These are phyloP conservation scores for Apiosordaria backusii DNA, from an alignment of 495 filamentous ascomycete genomes.

Conservation along the genomic window DNA sequence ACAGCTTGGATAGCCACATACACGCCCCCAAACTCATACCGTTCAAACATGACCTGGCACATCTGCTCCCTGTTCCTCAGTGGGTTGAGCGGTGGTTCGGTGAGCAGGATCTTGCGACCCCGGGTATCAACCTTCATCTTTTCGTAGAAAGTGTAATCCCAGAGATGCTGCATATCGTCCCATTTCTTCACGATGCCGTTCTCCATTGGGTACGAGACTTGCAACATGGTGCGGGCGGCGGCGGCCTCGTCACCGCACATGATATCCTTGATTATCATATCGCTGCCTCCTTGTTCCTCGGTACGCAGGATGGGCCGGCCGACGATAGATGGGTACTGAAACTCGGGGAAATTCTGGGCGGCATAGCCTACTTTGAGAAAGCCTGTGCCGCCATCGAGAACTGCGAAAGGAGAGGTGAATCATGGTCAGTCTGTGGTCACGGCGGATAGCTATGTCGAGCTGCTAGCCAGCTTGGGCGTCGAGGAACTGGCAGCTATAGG, in stretches of 20 bases:
- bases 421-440: not conserved
- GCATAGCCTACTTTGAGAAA: slow-evolving; percentile 99
- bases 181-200: slow-evolving; percentile 99
- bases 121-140: slow-evolving; percentile 91
- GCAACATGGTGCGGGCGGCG: slow-evolving; percentile 90
- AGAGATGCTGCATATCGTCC: slow-evolving; percentile 99
- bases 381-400: slow-evolving; percentile 99
- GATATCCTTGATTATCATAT: slow-evolving; percentile 87
- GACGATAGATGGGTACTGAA: slow-evolving; percentile 97
- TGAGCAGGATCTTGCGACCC: slow-evolving; percentile 95
- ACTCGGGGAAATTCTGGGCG: slow-evolving; percentile 97
- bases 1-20: slow-evolving; percentile 99
- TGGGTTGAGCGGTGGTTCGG: slow-evolving; percentile 97
- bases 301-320: slow-evolving; percentile 95
- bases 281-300: slow-evolving; percentile 67
- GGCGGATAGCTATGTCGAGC: not conserved
- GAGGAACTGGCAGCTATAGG: not conserved
- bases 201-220: slow-evolving; percentile 99
- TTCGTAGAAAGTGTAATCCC: slow-evolving; percentile 97
- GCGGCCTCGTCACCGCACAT: slow-evolving; percentile 99
- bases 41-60: slow-evolving; percentile 98
- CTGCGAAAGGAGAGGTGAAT: slow-evolving; percentile 46
- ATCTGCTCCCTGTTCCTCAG: slow-evolving; percentile 93
- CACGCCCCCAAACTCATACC: slow-evolving; percentile 92
- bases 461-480: not conserved